Evolutionary conservation across 495 filamentous ascomycete species (phyloP), one percentile per base, ranked within the genome.

Genomic region (Neurospora sp.): DNA sequence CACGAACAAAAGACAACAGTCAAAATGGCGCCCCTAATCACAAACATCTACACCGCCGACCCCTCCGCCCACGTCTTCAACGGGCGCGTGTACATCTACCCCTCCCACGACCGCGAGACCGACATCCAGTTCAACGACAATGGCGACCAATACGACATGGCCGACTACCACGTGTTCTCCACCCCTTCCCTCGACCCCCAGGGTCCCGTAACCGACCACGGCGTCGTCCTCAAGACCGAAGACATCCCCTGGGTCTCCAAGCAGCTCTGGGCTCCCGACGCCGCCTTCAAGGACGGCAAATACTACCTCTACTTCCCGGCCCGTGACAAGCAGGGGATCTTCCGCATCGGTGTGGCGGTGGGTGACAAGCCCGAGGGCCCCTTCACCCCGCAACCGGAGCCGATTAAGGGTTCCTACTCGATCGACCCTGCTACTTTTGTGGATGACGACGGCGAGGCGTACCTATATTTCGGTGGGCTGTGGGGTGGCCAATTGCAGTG

Each of bases 81-180:
- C 62, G 86, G 82, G 73, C 86, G 85, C 71, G 69, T 91, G 38
- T 91, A 89, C 83, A 86, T 91, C 84, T 91, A 90, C 83, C 89
- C 89, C 39, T 90, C 88, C 8, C 89, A 91, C 82, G 89, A 91
- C 81, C 83, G 86, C 73, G 86, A 89, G 76, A 89, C 86, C 40
- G 85, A 88, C 78, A 89, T 89, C 77, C 66, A 84, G 59, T 86
- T 88, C 81, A 92, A 92, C 85, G 91, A 93, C 85, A 91, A 91
- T 85, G 91, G 91, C 81, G 91, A 92, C 83, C 91, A 93, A 81
- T 93, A 92, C 80, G 91, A 90, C 84, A 93, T 93, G 91, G 86
- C 84, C 74, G 89, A 91, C 81, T 91, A 91, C 84, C 89, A 90
- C 74, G 89, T 90, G 78, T 88, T 90, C 80, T 87, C 83, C 70